phyloP scores from a whole-genome alignment of 352 stramenopile genomes.

The Pythium utonaiense region DNA sequence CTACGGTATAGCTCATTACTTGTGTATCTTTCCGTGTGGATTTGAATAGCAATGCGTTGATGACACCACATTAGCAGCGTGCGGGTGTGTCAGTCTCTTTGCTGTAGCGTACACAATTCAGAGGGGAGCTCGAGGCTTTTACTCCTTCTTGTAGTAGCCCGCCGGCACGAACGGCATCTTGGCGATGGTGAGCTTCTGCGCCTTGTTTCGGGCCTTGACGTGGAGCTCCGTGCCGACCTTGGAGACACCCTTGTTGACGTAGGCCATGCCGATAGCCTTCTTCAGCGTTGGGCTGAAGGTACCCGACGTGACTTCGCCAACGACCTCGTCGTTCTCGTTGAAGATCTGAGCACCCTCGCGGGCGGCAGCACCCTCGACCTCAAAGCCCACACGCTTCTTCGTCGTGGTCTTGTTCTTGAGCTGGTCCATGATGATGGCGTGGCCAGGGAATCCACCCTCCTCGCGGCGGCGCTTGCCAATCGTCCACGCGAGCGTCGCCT shows the following conservation, averaged over 20 bases:
- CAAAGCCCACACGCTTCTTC: constrained; percentile 95
- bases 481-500: constrained; percentile 93
- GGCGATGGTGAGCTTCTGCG: constrained; percentile 89
- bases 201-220: constrained; percentile 95
- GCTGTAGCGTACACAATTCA: neutral
- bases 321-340: constrained; percentile 75
- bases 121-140: constrained; percentile 9
- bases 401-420: constrained; percentile 92
- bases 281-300: constrained; percentile 96
- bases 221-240: constrained; percentile 94
- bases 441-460: constrained; percentile 93
- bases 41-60: constrained; percentile 3
- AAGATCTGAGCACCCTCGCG: constrained; percentile 93
- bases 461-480: constrained; percentile 85
- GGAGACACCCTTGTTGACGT: constrained; percentile 88
- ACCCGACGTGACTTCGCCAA: constrained; percentile 94
- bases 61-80: neutral
- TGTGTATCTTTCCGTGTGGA: neutral
- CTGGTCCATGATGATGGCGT: constrained; percentile 93
- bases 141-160: constrained; percentile 94
- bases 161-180: constrained; percentile 99
- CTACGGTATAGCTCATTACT: neutral
- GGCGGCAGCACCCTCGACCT: constrained; percentile 93
- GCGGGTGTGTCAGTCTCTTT: neutral
- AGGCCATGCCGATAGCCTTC: constrained; percentile 98